These are phyloP conservation scores for Noccaea caerulescens DNA, from an alignment of 345 rosid species.

Conservation along the genomic window DNA sequence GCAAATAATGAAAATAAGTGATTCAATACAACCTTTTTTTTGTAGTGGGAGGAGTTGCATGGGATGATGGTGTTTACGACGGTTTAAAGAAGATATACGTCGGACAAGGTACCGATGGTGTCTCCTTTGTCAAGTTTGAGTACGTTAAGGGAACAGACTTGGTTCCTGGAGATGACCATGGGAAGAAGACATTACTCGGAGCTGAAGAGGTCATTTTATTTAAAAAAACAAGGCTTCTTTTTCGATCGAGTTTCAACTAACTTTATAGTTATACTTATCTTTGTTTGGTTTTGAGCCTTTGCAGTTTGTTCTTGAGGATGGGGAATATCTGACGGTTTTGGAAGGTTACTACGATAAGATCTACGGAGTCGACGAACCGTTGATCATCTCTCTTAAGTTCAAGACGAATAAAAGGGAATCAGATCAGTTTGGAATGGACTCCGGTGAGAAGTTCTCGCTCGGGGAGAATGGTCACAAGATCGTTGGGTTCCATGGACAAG, in stretches of 20 bases:
- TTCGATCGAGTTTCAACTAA: not conserved
- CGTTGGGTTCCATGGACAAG: slow-evolving; percentile 42
- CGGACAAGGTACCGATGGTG: slow-evolving; percentile 30
- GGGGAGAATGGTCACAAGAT: slow-evolving; percentile 31
- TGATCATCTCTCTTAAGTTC: slow-evolving; percentile 21
- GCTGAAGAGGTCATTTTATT: slow-evolving; percentile 17
- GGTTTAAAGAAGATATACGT: slow-evolving; percentile 30
- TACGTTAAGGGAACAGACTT: slow-evolving; percentile 15
- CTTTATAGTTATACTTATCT: not conserved
- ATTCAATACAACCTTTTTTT: too few species aligned
- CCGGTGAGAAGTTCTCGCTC: slow-evolving; percentile 25
- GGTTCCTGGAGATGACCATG: slow-evolving; percentile 40
- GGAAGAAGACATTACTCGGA: slow-evolving; percentile 29
- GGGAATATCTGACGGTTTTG: slow-evolving; percentile 34
- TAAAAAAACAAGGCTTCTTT: not conserved
- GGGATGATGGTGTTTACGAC: slow-evolving; percentile 44
- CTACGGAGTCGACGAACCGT: slow-evolving; percentile 10
- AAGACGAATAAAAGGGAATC: slow-evolving; percentile 43
- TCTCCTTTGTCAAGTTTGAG: slow-evolving; percentile 37
- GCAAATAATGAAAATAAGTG: too few species aligned
- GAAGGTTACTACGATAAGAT: slow-evolving; percentile 36
- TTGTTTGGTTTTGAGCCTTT: not conserved
- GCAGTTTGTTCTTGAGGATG: slow-evolving; percentile 41
- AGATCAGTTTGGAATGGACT: slow-evolving; percentile 20
- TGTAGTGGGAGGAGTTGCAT: slow-evolving; percentile 36